Conservation (phyloP, 192 early-diverging fungal genomes). For the Geosiphon pyriformis region DNA sequence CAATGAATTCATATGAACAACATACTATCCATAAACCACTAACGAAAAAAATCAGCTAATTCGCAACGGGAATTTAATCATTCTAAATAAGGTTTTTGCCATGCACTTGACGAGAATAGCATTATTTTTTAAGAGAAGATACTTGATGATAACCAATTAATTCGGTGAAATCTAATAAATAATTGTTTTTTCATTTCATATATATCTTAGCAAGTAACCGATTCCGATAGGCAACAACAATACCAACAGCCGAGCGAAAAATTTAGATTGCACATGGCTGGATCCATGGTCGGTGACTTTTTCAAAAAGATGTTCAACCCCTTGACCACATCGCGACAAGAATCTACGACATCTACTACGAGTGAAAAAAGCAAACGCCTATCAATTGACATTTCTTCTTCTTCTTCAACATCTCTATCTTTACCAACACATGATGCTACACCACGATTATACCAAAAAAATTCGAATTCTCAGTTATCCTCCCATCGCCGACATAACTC, state of each 20-base stretch:
- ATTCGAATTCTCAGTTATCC: conserved; percentile 9
- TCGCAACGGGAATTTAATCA: too few relatives aligned
- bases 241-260: conserved; percentile 23
- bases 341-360: background rate
- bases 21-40: too few relatives aligned
- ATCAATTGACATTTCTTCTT: conserved; percentile 12
- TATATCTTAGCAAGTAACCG: conserved; percentile 7
- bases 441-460: conserved; percentile 12
- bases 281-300: conserved; percentile 19
- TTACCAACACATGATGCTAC: conserved; percentile 3
- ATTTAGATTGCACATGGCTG: conserved; percentile 26
- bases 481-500: conserved; percentile 10
- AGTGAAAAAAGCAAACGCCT: conserved; percentile 19
- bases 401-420: conserved; percentile 20
- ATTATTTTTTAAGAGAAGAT: too few relatives aligned
- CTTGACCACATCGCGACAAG: conserved; percentile 15
- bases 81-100: too few relatives aligned
- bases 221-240: conserved; percentile 4
- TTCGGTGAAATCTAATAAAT: too few relatives aligned
- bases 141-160: too few relatives aligned
- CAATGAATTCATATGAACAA: too few relatives aligned
- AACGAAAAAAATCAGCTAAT: too few relatives aligned
- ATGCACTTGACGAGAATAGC: too few relatives aligned
- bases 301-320: conserved; percentile 9
- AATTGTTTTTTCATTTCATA: conserved; percentile 1